These are phyloP conservation scores for Ogataea nitratoaversa DNA, from an alignment of 805 yeast species.

Conservation along the genomic window DNA sequence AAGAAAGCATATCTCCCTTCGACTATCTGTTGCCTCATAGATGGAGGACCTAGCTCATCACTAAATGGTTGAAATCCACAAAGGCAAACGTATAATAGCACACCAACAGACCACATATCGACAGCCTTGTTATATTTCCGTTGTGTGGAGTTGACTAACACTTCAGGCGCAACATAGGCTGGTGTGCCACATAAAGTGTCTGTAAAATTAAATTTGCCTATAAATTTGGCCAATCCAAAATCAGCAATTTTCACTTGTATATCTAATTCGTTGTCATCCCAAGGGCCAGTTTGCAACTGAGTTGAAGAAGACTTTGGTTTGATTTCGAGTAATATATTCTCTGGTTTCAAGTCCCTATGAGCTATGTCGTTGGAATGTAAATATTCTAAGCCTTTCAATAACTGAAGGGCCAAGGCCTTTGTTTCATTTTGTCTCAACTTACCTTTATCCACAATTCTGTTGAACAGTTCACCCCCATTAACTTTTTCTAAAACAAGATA, in stretches of 20 bases:
- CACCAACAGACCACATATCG: conserved; percentile 83
- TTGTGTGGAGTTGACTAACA: conserved; percentile 45
- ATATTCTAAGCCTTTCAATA: conserved; percentile 66
- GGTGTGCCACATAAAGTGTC: conserved; percentile 84
- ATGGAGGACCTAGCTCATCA: conserved; percentile 77
- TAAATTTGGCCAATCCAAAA: conserved; percentile 68
- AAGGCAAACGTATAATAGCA: conserved; percentile 68
- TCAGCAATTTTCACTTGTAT: conserved; percentile 74
- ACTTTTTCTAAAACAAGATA: conserved; percentile 70
- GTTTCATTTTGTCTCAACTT: conserved; percentile 60
- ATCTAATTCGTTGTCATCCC: conserved; percentile 58
- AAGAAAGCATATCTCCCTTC: conserved; percentile 68
- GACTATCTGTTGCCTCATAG: conserved; percentile 69
- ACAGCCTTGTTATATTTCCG: conserved; percentile 65
- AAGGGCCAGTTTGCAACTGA: conserved; percentile 39
- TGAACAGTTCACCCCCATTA: conserved; percentile 72
- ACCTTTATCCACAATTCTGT: conserved; percentile 63
- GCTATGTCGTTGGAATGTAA: conserved; percentile 90
- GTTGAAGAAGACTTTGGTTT: conserved; percentile 25
- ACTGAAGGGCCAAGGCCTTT: conserved; percentile 49
- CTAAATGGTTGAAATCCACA: conserved; percentile 87
- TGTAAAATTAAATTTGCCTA: conserved; percentile 71
- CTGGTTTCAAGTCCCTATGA: conserved; percentile 94
- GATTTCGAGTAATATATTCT: conserved; percentile 66
- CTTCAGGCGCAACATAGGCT: conserved; percentile 84